A percentile compares a stretch with the other conserved stretches of the same genome.
These are phyloP conservation scores for Tuber melanosporum DNA, from an alignment of 495 filamentous ascomycete species.

Conservation along the genomic window DNA sequence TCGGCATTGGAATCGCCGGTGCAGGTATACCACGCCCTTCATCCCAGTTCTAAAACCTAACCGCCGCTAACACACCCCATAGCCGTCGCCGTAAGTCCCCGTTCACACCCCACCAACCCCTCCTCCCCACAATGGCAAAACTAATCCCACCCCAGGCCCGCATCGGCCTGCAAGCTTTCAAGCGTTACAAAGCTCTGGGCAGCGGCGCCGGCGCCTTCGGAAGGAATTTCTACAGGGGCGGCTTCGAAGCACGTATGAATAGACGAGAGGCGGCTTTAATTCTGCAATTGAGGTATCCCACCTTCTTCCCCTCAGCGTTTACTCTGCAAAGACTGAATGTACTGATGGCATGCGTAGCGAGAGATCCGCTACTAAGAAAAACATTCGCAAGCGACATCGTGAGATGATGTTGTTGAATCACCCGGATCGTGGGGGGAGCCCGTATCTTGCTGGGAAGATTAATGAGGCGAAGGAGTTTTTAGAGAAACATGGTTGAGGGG, in stretches of 20 bases:
- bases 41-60: neutral
- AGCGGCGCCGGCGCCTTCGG: slow-evolving; percentile 60
- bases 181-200: slow-evolving; percentile 66
- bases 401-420: slow-evolving; percentile 97
- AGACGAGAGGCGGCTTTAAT: slow-evolving; percentile 85
- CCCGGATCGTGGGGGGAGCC: slow-evolving; percentile 92
- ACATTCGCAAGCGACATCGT: slow-evolving; percentile 90
- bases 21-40: slow-evolving; percentile 43
- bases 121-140: neutral
- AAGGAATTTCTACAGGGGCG: slow-evolving; percentile 91
- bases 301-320: neutral
- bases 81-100: slow-evolving; percentile 30
- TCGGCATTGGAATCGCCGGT: slow-evolving; percentile 69
- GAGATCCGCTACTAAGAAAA: slow-evolving; percentile 75
- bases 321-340: neutral
- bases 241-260: slow-evolving; percentile 92
- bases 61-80: neutral
- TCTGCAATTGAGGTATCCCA: slow-evolving; percentile 72
- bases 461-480: slow-evolving; percentile 97
- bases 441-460: slow-evolving; percentile 92
- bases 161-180: slow-evolving; percentile 80
- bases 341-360: slow-evolving; percentile 53
- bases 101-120: slow-evolving; percentile 6
- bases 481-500: slow-evolving; percentile 57
- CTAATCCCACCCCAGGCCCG: slow-evolving; percentile 58